phyloP scores from a whole-genome alignment of 1,139 yeast genomes.

The Sugiyamaella sp. region DNA sequence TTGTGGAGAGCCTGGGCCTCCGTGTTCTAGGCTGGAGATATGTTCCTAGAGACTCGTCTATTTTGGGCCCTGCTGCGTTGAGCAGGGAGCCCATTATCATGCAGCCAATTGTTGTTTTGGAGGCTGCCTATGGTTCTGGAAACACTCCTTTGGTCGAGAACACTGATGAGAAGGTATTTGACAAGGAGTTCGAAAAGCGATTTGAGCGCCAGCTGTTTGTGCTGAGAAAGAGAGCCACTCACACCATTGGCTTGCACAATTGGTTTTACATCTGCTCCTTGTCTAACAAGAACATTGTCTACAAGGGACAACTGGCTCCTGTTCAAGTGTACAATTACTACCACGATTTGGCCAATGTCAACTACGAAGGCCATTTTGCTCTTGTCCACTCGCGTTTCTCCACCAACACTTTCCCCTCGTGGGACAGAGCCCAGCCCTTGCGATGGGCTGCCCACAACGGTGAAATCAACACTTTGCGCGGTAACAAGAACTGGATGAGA shows the following conservation, averaged over 20 bases:
- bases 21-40: constrained; percentile 91
- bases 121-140: constrained; percentile 55
- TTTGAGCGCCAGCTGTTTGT: constrained; percentile 86
- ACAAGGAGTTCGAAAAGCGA: constrained; percentile 56
- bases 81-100: constrained; percentile 89
- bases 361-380: constrained; percentile 94
- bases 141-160: constrained; percentile 29
- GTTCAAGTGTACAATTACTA: constrained; percentile 93
- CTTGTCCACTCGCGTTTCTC: constrained; percentile 97
- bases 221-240: constrained; percentile 86
- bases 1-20: constrained; percentile 76
- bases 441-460: constrained; percentile 99
- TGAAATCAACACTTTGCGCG: constrained; percentile 95
- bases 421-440: constrained; percentile 99
- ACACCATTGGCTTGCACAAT: constrained; percentile 88
- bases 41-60: constrained; percentile 93
- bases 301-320: constrained; percentile 97
- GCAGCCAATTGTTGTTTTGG: constrained; percentile 83
- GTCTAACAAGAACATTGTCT: constrained; percentile 85
- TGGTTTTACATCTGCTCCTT: constrained; percentile 98
- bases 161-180: constrained; percentile 53
- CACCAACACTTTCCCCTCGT: constrained; percentile 96
- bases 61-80: constrained; percentile 92
- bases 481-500: constrained; percentile 99
- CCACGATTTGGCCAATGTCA: constrained; percentile 88